Evolutionary conservation across 1,284 basidiomycete species (phyloP).

Genomic region (Cryptococcus sp.): DNA sequence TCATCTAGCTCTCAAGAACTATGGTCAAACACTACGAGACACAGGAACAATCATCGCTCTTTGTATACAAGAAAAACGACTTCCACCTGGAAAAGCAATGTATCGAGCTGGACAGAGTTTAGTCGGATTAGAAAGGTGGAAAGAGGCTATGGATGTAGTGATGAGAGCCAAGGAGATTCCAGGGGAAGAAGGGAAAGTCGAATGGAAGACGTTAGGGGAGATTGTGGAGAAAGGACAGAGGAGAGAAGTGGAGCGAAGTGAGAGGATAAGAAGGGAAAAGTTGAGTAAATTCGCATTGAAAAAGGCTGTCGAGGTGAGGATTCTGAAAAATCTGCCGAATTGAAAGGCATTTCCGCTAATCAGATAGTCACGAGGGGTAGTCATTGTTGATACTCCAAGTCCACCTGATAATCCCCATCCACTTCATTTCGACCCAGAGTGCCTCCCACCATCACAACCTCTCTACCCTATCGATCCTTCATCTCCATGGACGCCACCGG

Average conservation of each 20-base stretch:
- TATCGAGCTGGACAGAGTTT: constrained; percentile 77
- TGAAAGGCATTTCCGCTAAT: not conserved
- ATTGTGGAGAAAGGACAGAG: constrained; percentile 27
- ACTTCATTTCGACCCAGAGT: constrained; percentile 51
- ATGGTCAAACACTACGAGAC: constrained; percentile 75
- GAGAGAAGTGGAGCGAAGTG: constrained; percentile 25
- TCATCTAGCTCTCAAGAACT: constrained; percentile 87
- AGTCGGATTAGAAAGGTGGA: constrained; percentile 62
- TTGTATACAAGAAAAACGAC: constrained; percentile 49
- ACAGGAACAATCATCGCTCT: constrained; percentile 66
- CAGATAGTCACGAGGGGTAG: constrained; percentile 27
- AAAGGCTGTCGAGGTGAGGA: constrained; percentile 29
- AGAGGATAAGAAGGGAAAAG: constrained; percentile 33
- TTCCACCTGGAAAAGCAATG: constrained; percentile 67
- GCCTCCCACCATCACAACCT: constrained; percentile 21
- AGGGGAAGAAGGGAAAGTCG: constrained; percentile 21
- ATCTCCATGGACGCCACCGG: constrained; percentile 52
- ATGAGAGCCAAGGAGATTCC: constrained; percentile 47
- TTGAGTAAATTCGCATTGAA: constrained; percentile 27
- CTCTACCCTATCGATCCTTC: constrained; percentile 9
- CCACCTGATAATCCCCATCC: constrained; percentile 57
- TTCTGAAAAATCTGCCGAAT: too few species aligned
- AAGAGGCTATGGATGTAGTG: constrained; percentile 78
- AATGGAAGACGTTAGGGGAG: constrained; percentile 18
- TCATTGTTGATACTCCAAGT: constrained; percentile 35